These are phyloP conservation scores for Acacia concinna DNA, from an alignment of 331 rosid genomes.

Conservation along the genomic window DNA sequence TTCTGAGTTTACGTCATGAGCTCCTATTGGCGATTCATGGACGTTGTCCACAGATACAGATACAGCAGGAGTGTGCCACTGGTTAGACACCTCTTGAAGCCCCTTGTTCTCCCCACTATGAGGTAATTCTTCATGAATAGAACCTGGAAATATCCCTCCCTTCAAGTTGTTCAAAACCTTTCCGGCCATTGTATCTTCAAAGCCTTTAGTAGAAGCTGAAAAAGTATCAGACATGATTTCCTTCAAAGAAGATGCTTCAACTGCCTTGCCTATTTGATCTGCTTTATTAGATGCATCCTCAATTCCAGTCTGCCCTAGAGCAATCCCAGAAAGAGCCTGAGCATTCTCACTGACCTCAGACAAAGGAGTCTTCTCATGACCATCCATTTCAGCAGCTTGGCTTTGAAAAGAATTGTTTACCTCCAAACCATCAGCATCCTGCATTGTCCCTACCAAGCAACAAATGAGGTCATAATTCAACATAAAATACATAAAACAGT, in stretches of 20 bases:
- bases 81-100: constrained; percentile 36
- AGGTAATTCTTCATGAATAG: constrained; percentile 38
- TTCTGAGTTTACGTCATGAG: constrained; percentile 26
- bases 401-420: constrained; percentile 39
- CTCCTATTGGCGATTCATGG: constrained; percentile 39
- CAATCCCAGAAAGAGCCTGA: constrained; percentile 38
- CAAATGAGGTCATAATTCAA: constrained; percentile 75
- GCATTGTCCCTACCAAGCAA: constrained; percentile 94
- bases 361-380: constrained; percentile 39
- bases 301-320: constrained; percentile 34
- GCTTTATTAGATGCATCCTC: constrained; percentile 40
- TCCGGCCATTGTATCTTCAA: constrained; percentile 36
- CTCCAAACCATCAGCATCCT: constrained; percentile 73
- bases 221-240: constrained; percentile 39
- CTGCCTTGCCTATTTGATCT: constrained; percentile 35
- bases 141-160: constrained; percentile 28
- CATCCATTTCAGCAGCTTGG: constrained; percentile 46
- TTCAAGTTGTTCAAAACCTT: constrained; percentile 36
- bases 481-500: constrained; percentile 42
- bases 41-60: constrained; percentile 31
- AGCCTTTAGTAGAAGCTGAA: constrained; percentile 39
- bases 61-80: constrained; percentile 36
- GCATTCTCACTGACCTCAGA: constrained; percentile 34
- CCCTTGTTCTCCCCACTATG: constrained; percentile 31
- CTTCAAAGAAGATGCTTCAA: constrained; percentile 43